Conservation (phyloP, 192 early-diverging fungal genomes). For the Endogone sp. region DNA sequence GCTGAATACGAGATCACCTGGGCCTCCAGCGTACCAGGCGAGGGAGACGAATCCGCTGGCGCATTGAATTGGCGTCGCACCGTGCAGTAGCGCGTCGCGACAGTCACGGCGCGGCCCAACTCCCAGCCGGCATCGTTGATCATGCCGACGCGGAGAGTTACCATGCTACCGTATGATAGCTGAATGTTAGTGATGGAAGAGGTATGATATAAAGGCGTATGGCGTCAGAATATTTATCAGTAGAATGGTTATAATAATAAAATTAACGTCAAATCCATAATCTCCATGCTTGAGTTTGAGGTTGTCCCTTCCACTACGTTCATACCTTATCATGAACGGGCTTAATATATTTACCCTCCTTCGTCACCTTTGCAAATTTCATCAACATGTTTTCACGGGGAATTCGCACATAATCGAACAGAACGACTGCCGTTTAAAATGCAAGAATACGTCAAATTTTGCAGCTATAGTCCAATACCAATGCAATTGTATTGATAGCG, state of each 20-base stretch:
- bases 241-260: not conserved
- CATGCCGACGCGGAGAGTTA: conserved; percentile 55
- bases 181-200: conserved; percentile 1
- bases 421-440: conserved; percentile 22
- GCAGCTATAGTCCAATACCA: no score
- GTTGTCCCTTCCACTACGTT: not conserved
- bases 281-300: no score
- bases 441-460: conserved; percentile 2
- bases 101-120: conserved; percentile 43
- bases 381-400: conserved; percentile 60
- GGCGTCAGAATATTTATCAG: not conserved
- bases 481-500: no score
- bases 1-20: conserved; percentile 49
- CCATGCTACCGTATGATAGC: conserved; percentile 65
- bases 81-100: conserved; percentile 43
- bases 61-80: conserved; percentile 45
- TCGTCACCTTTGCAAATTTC: conserved; percentile 52
- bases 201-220: not conserved
- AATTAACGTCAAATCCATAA: not conserved
- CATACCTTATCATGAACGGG: conserved; percentile 47
- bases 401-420: conserved; percentile 47
- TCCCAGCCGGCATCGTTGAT: conserved; percentile 41
- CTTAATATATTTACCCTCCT: conserved; percentile 50
- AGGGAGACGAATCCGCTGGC: conserved; percentile 30
- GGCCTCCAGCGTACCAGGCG: conserved; percentile 30